Conservation (phyloP, 2,329 filamentous ascomycete species). For the Diatrype stigma region DNA sequence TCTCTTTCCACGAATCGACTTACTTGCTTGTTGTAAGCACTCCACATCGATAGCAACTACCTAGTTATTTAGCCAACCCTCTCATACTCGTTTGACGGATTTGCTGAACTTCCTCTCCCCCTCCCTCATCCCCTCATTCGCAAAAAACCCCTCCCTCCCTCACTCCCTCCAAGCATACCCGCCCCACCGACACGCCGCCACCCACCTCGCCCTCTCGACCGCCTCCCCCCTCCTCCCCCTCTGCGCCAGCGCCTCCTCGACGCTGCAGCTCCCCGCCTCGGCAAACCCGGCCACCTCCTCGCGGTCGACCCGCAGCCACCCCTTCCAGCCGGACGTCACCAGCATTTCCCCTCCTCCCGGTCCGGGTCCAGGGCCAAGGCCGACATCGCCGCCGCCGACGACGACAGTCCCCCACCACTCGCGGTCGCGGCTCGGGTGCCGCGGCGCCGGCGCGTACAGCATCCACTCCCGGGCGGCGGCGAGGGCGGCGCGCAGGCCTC, state of each 20-base stretch:
- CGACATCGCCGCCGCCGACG: conserved; percentile 37
- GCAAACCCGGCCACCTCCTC: conserved; percentile 37
- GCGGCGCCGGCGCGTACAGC: conserved; percentile 41
- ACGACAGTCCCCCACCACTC: conserved; percentile 58
- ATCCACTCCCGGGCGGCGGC: conserved; percentile 42
- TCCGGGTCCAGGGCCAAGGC: conserved; percentile 20
- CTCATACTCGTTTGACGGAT: too few relatives aligned
- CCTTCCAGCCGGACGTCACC: conserved; percentile 38
- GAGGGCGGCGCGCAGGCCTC: conserved; percentile 31
- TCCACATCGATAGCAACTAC: too few relatives aligned
- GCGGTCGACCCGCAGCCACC: conserved; percentile 50
- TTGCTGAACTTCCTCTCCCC: conserved; percentile 2
- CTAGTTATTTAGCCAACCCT: too few relatives aligned
- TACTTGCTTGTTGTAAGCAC: too few relatives aligned
- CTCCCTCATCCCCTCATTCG: conserved; percentile 5
- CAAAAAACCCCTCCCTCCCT: not conserved
- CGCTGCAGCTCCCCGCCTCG: conserved; percentile 28
- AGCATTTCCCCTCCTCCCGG: conserved; percentile 18
- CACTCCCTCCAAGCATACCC: conserved; percentile 36
- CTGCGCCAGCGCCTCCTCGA: conserved; percentile 41
- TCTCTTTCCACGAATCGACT: too few relatives aligned
- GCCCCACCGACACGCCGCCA: conserved; percentile 46
- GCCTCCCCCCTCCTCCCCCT: conserved; percentile 34
- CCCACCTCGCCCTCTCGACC: conserved; percentile 42
- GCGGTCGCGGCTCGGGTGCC: conserved; percentile 38